Evolutionary conservation across 2,329 filamentous ascomycete species (phyloP), one percentile per base, ranked within the genome.

Genomic region (Grosmannia huntii): DNA sequence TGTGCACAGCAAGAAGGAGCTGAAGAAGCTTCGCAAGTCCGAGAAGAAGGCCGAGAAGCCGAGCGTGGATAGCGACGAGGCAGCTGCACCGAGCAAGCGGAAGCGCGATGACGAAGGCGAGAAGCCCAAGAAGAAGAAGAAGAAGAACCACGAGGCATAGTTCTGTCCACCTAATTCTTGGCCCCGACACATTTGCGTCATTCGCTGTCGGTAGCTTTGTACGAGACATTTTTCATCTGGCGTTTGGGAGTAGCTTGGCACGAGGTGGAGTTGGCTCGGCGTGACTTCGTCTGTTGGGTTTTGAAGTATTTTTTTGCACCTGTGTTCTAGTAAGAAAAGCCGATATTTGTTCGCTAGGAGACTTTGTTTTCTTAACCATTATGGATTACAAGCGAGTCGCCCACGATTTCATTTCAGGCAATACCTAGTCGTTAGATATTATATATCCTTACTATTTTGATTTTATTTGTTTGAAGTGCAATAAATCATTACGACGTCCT

Each of bases 41-140:
- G 60, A 61, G 54, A 59, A 64, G 55, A 60, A 58, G 57, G 65
- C 65, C 58, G 67, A 67, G 63, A 67, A 67, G 55, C 57, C 63
- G 9, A n/a, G 16, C 19, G 36, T 49, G 51, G 38, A 21, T 5
- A 19, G 5, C 6, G 27, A 83, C 66, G 68, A 71, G 49, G 31
- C 75, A 19, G 71, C 72, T 54, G 72, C 74, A 60, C 67, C 70
- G 61, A 68, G 73, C 71, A 89, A 89, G 81, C 66, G 69, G 60
- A 89, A 89, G 80, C 81, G 85, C 69, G 82, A 83, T 54, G 86
- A 82, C 61, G 83, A 84, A 64, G 78, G 75, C 63, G 87, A 82
- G 69, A 82, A 76, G 66, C 72, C 75, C 46, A 78, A 79, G 69
- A 78, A 75, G 73, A 75, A 73, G 65, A 79, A 75, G 72, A 73